Evolutionary conservation across 1,284 basidiomycete genomes (phyloP).

Genomic region (Marasmius tenuissimus): DNA sequence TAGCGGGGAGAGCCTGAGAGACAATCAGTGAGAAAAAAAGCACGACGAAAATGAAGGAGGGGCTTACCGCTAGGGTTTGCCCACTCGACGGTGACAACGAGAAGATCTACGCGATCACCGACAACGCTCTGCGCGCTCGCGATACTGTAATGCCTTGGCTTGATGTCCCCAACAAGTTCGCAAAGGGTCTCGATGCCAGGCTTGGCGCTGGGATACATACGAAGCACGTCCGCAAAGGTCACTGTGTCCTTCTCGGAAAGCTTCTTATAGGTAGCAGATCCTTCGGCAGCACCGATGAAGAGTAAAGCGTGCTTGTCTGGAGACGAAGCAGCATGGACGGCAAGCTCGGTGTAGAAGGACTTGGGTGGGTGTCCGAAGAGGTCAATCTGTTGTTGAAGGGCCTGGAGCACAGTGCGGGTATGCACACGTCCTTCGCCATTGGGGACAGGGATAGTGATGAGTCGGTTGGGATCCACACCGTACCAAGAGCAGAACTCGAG

Average conservation of each 20-base stretch:
- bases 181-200: constrained; percentile 85
- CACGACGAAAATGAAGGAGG: not conserved
- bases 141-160: constrained; percentile 98
- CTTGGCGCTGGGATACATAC: constrained; percentile 78
- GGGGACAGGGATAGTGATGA: constrained; percentile 82
- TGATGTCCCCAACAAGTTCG: constrained; percentile 89
- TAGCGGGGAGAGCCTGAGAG: constrained; percentile 71
- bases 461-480: constrained; percentile 78
- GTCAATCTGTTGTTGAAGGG: constrained; percentile 95
- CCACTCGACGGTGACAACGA: constrained; percentile 98
- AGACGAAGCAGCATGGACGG: constrained; percentile 71
- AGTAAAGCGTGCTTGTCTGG: constrained; percentile 83
- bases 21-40: constrained; percentile 10
- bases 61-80: constrained; percentile 74
- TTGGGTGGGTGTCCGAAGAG: constrained; percentile 96
- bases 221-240: constrained; percentile 88
- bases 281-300: constrained; percentile 95
- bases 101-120: constrained; percentile 89
- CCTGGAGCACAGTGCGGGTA: constrained; percentile 93
- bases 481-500: constrained; percentile 91
- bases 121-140: constrained; percentile 94
- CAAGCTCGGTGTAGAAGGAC: constrained; percentile 90
- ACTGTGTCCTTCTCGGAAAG: constrained; percentile 94
- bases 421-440: constrained; percentile 65
- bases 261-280: constrained; percentile 92